These are phyloP conservation scores for Xylariaceae sp. DNA, from an alignment of 2,329 filamentous ascomycete genomes.

Conservation along the genomic window DNA sequence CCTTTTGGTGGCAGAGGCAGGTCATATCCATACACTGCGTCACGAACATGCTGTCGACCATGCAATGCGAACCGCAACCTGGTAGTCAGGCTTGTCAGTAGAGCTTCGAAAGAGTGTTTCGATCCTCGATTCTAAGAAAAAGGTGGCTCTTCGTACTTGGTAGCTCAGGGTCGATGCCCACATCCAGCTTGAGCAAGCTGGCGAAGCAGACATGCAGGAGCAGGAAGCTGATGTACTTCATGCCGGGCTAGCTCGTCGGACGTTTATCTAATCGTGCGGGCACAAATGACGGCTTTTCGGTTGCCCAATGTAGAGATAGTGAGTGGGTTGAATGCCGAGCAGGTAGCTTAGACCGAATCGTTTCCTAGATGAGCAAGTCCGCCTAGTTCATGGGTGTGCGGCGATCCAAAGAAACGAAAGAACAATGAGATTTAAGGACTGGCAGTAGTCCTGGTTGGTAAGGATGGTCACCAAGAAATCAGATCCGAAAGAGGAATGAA, in stretches of 20 bases:
- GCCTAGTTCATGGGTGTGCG: no score
- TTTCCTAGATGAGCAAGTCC: no score
- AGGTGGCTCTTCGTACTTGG: conserved; percentile 18
- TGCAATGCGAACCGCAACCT: conserved; percentile 30
- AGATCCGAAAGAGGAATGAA: conserved; percentile 19
- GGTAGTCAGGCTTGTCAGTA: conserved; percentile 7
- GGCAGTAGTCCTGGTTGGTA: conserved; percentile 10
- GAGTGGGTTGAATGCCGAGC: neutral
- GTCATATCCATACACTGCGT: conserved; percentile 29
- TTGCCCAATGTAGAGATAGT: conserved; percentile 1
- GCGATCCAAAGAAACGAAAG: conserved; percentile 27
- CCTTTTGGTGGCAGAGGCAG: conserved; percentile 29
- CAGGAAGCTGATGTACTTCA: conserved; percentile 19
- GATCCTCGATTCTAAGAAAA: neutral
- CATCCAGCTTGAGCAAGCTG: conserved; percentile 18
- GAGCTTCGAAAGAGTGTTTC: neutral
- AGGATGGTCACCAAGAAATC: conserved; percentile 31
- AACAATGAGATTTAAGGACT: conserved; percentile 16
- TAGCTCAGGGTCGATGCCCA: conserved; percentile 17
- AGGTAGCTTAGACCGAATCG: neutral
- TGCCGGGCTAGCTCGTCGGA: conserved; percentile 6
- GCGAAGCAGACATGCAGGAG: conserved; percentile 17
- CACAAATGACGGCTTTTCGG: no score
- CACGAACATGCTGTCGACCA: conserved; percentile 31
- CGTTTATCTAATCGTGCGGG: no score